These are phyloP conservation scores for Serendipita sp. DNA, from an alignment of 768 basidiomycete genomes.

Conservation along the genomic window DNA sequence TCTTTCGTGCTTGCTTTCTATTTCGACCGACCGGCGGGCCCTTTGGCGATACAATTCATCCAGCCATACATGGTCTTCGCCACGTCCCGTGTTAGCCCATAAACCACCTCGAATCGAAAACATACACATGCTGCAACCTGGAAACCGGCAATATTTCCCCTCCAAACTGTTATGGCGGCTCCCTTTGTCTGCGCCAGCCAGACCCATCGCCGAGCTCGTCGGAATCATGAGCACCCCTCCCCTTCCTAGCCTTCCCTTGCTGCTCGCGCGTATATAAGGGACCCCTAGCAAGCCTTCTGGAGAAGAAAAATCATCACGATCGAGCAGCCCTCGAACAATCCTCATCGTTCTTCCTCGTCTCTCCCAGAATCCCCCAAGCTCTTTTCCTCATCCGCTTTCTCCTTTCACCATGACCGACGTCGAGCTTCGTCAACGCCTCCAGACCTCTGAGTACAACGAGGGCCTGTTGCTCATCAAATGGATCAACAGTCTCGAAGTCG, in stretches of 20 bases:
- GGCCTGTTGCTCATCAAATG: not conserved
- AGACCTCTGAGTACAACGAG: not conserved
- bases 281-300: not conserved
- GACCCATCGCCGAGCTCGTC: no score
- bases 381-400: not conserved
- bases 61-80: no score
- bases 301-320: not conserved
- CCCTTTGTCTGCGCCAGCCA: no score
- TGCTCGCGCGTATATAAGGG: not conserved
- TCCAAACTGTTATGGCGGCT: no score
- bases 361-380: not conserved
- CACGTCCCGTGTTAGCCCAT: no score
- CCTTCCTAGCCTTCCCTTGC: not conserved
- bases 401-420: not conserved
- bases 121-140: no score
- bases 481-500: constrained; percentile 5
- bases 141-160: no score
- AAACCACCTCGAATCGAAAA: no score
- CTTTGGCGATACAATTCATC: no score
- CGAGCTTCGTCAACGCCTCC: not conserved
- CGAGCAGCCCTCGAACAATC: not conserved
- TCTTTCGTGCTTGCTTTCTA: no score
- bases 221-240: no score
- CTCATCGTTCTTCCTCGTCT: not conserved
- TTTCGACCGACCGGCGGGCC: no score